Conservation (phyloP, 257 asterid genomes). For the Nemophila menziesii region DNA sequence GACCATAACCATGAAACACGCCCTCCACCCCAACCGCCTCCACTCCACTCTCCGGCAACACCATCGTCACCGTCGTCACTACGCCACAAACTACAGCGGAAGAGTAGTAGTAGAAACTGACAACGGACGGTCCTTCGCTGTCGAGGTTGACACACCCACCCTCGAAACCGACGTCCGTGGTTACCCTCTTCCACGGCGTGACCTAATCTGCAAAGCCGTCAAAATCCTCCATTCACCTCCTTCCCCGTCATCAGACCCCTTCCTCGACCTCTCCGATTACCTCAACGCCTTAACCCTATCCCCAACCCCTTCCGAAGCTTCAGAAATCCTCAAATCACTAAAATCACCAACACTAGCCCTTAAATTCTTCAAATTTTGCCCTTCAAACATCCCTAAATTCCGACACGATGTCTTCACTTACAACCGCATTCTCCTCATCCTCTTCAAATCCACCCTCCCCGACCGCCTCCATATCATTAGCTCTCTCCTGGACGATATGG, state of each 20-base stretch:
- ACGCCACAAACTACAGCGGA: conserved; percentile 82
- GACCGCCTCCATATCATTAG: conserved; percentile 38
- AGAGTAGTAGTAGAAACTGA: conserved; percentile 38
- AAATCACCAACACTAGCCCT: conserved; percentile 62
- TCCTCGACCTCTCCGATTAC: conserved; percentile 54
- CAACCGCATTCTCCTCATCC: conserved; percentile 58
- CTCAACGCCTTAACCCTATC: conserved; percentile 32
- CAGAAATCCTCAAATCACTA: conserved; percentile 64
- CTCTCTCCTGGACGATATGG: conserved; percentile 31
- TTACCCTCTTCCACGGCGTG: conserved; percentile 84
- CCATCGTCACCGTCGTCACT: conserved; percentile 27
- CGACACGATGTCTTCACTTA: conserved; percentile 76
- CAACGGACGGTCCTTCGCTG: conserved; percentile 56
- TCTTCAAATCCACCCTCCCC: conserved; percentile 42
- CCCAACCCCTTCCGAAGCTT: conserved; percentile 58
- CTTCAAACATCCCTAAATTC: conserved; percentile 39
- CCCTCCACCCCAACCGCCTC: conserved; percentile 12
- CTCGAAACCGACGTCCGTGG: conserved; percentile 62
- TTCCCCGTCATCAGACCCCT: conserved; percentile 37
- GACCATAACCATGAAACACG: conserved; percentile 9
- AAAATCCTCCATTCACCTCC: conserved; percentile 50
- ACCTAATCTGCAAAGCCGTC: conserved; percentile 61
- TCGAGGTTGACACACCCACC: conserved; percentile 46
- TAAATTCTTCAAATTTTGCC: conserved; percentile 64
- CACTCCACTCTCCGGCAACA: conserved; percentile 19